Evolutionary conservation across 2,329 filamentous ascomycete species (phyloP).

Genomic region (Chrysoporthe cubensis): DNA sequence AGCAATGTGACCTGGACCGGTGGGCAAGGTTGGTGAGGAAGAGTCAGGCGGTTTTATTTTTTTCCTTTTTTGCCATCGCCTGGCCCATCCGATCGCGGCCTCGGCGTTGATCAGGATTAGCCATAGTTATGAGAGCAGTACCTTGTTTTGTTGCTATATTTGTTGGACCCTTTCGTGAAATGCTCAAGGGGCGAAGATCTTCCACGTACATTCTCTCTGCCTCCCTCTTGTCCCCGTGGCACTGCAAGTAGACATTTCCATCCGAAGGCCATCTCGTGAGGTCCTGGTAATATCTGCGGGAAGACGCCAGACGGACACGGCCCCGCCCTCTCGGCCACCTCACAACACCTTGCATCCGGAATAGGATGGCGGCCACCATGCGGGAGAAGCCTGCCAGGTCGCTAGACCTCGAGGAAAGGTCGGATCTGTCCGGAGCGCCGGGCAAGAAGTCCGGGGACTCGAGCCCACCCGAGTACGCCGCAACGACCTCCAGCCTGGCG

Average conservation of each 20-base stretch:
- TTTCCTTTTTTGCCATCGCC: background rate
- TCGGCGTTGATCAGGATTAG: constrained; percentile 2
- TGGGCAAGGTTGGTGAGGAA: constrained; percentile 9
- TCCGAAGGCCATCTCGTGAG: too few species aligned
- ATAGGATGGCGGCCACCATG: constrained; percentile 8
- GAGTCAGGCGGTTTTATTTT: background rate
- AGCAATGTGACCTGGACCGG: constrained; percentile 4
- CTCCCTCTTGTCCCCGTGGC: background rate
- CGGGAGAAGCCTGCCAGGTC: constrained; percentile 17
- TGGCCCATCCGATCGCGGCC: constrained; percentile 8
- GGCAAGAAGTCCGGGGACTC: constrained; percentile 11
- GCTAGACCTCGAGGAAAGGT: constrained; percentile 21
- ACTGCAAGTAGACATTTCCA: background rate
- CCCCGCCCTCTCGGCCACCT: background rate
- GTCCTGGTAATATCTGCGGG: background rate
- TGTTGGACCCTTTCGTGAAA: background rate
- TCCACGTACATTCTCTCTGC: background rate
- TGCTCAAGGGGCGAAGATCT: background rate
- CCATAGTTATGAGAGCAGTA: background rate
- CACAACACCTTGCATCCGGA: background rate
- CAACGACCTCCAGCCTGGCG: constrained; percentile 23
- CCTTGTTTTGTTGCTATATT: background rate
- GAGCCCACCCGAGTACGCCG: constrained; percentile 18
- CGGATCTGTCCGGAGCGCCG: constrained; percentile 8
- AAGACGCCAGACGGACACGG: background rate